Conservation (phyloP, 169 alveolate genomes). For the Plasmodium gonderi region DNA sequence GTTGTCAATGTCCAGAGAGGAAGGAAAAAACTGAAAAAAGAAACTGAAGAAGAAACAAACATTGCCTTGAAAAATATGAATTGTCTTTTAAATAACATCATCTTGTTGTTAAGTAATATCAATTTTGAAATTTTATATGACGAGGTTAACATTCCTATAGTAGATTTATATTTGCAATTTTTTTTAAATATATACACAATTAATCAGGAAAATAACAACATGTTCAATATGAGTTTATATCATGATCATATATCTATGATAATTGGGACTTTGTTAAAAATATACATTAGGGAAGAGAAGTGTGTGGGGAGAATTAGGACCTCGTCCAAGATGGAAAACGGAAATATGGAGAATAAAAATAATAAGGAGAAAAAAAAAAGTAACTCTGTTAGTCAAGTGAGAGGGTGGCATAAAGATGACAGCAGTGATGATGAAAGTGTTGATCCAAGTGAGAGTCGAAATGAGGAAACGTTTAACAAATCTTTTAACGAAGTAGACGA, state of each 20-base stretch:
- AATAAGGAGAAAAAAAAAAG: not conserved
- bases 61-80: constrained; percentile 44
- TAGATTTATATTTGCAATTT: constrained; percentile 57
- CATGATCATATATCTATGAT: constrained; percentile 42
- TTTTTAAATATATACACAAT: constrained; percentile 46
- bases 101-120: constrained; percentile 46
- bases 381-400: not conserved
- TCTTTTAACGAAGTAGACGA: not conserved
- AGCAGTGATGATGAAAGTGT: not conserved
- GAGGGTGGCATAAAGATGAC: not conserved
- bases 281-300: constrained; percentile 33
- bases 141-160: constrained; percentile 7
- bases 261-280: constrained; percentile 11
- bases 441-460: not conserved
- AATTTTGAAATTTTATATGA: constrained; percentile 43
- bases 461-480: not conserved
- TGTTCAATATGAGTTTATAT: constrained; percentile 25
- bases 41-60: constrained; percentile 50
- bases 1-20: constrained; percentile 59
- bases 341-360: not conserved
- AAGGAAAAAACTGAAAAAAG: constrained; percentile 65
- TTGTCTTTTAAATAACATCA: constrained; percentile 52
- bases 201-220: constrained; percentile 52
- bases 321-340: not conserved
- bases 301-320: not conserved